Evolutionary conservation across 345 rosid species (phyloP), one percentile per base, ranked within the genome.

Genomic region (Gossypioides kirkii): DNA sequence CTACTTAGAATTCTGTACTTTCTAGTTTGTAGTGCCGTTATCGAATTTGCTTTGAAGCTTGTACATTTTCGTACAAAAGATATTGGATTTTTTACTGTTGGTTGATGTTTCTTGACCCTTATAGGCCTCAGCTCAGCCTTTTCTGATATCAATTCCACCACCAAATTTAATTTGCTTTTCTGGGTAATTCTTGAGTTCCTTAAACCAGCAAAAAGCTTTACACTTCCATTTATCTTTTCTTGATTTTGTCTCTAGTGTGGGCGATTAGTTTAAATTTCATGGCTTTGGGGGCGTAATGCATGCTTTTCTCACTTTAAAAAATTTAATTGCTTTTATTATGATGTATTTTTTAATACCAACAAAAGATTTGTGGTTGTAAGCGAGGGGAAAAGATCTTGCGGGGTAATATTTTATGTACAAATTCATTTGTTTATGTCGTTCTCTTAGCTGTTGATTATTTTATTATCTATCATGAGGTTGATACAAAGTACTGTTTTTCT

Each of bases 41-140:
- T 71, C 22, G 50, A 59, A 56, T 71, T 58, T 71, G 22, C 54
- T 58, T 71, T 56, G 65, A 56, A 56, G 38, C 52, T 43, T 25
- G 41, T 56, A 56, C 23, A 1, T 56, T 56, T 56, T 41, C 65
- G 65, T 42, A 58, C 65, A 6, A 17, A n/a, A 59, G n/a, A 42
- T 7, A 38, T 56, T 38, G 5, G 17, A 9, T 20, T 53, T 32
- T 55, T 70, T 52, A 52, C 73, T 42, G 50, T 41, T 41, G 26
- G 11, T 55, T 55, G 70, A 23, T 66, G 11, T 22, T 22, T 38
- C 2, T 71, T 56, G 23, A 26, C 42, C 52, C 22, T 26, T 49
- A 23, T 45, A 14, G 41, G 72, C 25, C 42, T 67, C 20, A 45
- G 6, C 23, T 45, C 59, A 54, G 25, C 11, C 26, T 8, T 9